These are phyloP conservation scores for Myxozyma geophila DNA, from an alignment of 805 yeast genomes.

Conservation along the genomic window DNA sequence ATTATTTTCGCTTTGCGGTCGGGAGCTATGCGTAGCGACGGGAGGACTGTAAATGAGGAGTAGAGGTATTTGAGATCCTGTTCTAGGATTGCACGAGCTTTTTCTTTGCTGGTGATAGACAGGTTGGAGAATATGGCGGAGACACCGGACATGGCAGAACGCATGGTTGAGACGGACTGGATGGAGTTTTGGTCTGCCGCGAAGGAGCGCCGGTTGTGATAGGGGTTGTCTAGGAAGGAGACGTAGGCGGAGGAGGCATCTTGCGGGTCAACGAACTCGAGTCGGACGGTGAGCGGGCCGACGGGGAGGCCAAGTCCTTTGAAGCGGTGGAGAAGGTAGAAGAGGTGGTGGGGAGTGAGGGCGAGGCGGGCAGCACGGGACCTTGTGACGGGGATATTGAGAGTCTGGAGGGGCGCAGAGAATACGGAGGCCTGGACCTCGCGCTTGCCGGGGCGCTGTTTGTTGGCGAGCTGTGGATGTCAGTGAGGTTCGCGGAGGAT, in stretches of 20 bases:
- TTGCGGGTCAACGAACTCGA: constrained; percentile 61
- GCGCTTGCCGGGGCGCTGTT: constrained; percentile 10
- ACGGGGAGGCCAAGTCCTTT: constrained; percentile 55
- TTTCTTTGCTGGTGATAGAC: constrained; percentile 28
- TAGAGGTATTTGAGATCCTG: constrained; percentile 54
- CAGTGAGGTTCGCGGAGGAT: neutral
- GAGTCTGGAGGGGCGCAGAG: constrained; percentile 13
- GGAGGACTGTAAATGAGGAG: constrained; percentile 67
- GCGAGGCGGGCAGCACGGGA: constrained; percentile 49
- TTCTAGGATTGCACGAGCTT: constrained; percentile 33
- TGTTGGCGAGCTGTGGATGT: constrained; percentile 20
- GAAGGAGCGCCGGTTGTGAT: constrained; percentile 21
- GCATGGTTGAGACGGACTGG: constrained; percentile 37
- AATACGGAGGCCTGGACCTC: constrained; percentile 16
- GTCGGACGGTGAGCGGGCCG: constrained; percentile 65
- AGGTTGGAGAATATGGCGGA: constrained; percentile 50
- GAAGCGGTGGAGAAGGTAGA: constrained; percentile 62
- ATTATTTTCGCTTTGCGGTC: constrained; percentile 62
- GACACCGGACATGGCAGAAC: constrained; percentile 51
- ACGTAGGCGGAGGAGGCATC: constrained; percentile 56
- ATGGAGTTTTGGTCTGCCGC: constrained; percentile 40
- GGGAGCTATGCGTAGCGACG: constrained; percentile 64
- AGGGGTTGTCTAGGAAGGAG: constrained; percentile 53
- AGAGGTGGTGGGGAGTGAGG: constrained; percentile 66
- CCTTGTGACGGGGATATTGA: constrained; percentile 19